These are phyloP conservation scores for Dichotomopilus funicola DNA, from an alignment of 2,329 filamentous ascomycete species.

Conservation along the genomic window DNA sequence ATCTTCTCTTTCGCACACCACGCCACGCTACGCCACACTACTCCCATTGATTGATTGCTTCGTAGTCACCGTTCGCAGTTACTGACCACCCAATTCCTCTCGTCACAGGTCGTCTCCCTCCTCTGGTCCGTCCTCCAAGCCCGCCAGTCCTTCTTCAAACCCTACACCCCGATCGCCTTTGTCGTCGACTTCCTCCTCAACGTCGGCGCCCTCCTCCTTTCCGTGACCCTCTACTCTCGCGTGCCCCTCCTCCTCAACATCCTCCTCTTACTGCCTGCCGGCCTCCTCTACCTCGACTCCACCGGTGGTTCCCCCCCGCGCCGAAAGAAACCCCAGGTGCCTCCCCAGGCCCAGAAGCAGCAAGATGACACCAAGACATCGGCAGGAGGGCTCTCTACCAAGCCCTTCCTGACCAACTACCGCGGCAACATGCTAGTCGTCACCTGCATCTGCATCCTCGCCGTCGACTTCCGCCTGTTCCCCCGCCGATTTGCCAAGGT, in stretches of 20 bases:
- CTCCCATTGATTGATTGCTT: background rate
- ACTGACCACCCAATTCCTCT: conserved; percentile 5
- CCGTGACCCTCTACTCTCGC: conserved; percentile 76
- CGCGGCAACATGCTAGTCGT: conserved; percentile 85
- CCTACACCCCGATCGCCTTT: conserved; percentile 61
- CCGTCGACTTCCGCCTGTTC: conserved; percentile 90
- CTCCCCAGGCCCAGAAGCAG: conserved; percentile 34
- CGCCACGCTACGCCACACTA: background rate
- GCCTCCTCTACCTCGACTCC: conserved; percentile 53
- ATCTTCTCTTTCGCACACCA: background rate
- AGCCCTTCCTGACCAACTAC: conserved; percentile 89
- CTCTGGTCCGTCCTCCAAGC: conserved; percentile 87
- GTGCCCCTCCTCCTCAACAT: conserved; percentile 66
- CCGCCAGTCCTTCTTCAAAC: conserved; percentile 74
- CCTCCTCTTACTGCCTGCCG: conserved; percentile 65
- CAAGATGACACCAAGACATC: conserved; percentile 26
- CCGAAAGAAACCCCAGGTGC: conserved; percentile 46
- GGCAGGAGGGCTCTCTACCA: conserved; percentile 60
- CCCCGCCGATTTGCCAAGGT: conserved; percentile 94
- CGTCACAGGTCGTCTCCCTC: conserved; percentile 63
- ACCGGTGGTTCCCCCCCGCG: conserved; percentile 33
- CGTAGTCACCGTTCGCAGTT: background rate
- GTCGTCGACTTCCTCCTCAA: conserved; percentile 83
- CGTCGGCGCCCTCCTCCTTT: conserved; percentile 72
- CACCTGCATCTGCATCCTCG: conserved; percentile 88